Evolutionary conservation across 2,329 filamentous ascomycete species (phyloP), one percentile per base, ranked within the genome.

Genomic region (Bipolaris cookei): DNA sequence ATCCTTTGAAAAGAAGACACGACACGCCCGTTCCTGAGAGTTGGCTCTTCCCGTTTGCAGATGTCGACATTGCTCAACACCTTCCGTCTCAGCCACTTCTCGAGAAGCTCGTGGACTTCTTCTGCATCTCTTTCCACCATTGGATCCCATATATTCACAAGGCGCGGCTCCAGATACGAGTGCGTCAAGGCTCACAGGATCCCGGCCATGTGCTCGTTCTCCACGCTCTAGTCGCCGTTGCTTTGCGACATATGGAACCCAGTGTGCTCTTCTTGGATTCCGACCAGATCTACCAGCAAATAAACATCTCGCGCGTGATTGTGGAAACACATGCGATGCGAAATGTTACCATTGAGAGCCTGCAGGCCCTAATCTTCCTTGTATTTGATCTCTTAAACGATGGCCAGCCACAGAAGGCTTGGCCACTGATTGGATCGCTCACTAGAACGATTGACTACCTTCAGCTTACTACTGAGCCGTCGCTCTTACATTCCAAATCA

Each of bases 81-180:
- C 37, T 74, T 21, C 72, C 72, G 14, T 42, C 64, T 11, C 69
- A 71, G 43, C 58, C 63, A 18, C 43, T 73, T 7, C 59, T 74
- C 1, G 32, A 66, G 35, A 72, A 68, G 38, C 51, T 73, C 6
- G 68, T 62, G 3, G 68, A 73, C 25, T 73, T 69, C 38, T 74
- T 73, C 30, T 73, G 68, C 25, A 54, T 63, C 8, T 71, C 72
- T 0, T 73, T 73, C n/a, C 72, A 74, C 55, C 72, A 74, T 42
- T 74, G 72, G 72, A 71, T 74, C 7, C 72, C 72, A 1, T 73
- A 71, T 30, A 51, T 73, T 1, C 71, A 74, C 56, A 74, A 74
- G 50, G 48, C 68, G 23, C 55, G 70, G n/a, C 59, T 74, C 3
- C 69, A 67, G 28, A 64, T 57, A 4, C 64, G 62, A 21, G 69